Evolutionary conservation across 139 green algal species (phyloP), one percentile per base, ranked within the genome.

Genomic region (Deuterostichococcus epilithicus): DNA sequence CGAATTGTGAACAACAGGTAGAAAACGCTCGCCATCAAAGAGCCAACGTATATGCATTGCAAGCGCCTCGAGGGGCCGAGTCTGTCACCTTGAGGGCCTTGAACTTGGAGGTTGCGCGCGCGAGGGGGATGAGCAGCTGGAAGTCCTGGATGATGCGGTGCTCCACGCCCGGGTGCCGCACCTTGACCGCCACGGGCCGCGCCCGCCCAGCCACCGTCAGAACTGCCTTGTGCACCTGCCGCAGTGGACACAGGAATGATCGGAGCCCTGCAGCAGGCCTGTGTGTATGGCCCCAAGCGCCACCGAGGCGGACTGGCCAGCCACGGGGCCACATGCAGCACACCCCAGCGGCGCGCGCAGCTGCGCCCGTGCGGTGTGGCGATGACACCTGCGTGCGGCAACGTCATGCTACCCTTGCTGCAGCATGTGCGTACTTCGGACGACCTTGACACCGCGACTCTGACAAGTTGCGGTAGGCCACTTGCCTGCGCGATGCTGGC

Each of bases 401-500:
- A n/a, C n/a, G n/a, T n/a, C n/a, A n/a, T n/a, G n/a, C n/a, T n/a
- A n/a, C n/a, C n/a, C n/a, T n/a, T n/a, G n/a, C n/a, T n/a, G n/a
- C n/a, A n/a, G n/a, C n/a, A n/a, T n/a, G n/a, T n/a, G n/a, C n/a
- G n/a, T n/a, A n/a, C n/a, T n/a, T n/a, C n/a, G n/a, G n/a, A n/a
- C n/a, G n/a, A n/a, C n/a, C n/a, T n/a, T n/a, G n/a, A n/a, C n/a
- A n/a, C n/a, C n/a, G n/a, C n/a, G n/a, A n/a, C n/a, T 23, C 18
- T 63, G 18, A n/a, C 13, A 25, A 63, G 52, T n/a, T 28, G 28
- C n/a, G n/a, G n/a, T n/a, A n/a, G n/a, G 26, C 52, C 18, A 28
- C 77, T 32, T 35, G 92, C 88, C 90, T 99, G 96, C 25, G 94
- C 96, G 33, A 99, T 97, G 84, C 88, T 97, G 59, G 95, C 96